These are phyloP conservation scores for Oxyria digyna DNA, from an alignment of 148 eudicot genomes.

Conservation along the genomic window DNA sequence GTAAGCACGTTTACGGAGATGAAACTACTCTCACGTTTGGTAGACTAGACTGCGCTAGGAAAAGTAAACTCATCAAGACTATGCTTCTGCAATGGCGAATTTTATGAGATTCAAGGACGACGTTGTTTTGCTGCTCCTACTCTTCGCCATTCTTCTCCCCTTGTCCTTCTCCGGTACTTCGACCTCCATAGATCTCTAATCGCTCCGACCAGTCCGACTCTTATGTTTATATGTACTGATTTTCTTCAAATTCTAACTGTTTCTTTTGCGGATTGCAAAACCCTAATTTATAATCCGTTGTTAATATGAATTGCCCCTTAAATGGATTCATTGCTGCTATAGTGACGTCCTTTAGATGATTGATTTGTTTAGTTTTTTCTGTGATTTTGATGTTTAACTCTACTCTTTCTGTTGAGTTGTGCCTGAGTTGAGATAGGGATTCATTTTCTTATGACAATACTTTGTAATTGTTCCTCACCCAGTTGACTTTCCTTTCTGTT, in stretches of 20 bases:
- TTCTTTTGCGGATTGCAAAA: not conserved
- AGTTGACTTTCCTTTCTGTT: not conserved
- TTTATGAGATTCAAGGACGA: conserved; percentile 4
- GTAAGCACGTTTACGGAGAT: not conserved
- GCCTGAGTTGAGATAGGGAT: not conserved
- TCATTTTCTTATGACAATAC: not conserved
- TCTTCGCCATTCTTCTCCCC: not conserved
- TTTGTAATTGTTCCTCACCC: not conserved
- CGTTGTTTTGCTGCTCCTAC: conserved; percentile 7
- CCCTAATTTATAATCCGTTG: not conserved
- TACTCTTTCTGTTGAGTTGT: not conserved
- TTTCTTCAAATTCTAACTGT: not conserved
- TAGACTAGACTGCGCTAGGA: not conserved
- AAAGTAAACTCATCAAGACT: not conserved
- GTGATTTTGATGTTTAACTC: not conserved
- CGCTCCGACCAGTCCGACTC: not conserved
- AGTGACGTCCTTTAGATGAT: not conserved
- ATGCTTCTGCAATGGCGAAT: conserved; percentile 4
- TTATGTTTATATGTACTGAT: not conserved
- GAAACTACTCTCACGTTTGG: not conserved
- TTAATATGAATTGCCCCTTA: not conserved
- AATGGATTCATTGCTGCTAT: not conserved
- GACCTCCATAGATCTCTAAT: not conserved
- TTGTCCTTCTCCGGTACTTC: conserved; percentile 3
- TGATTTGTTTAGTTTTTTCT: not conserved